These are phyloP conservation scores for Marasmius oreades DNA, from an alignment of 1,284 basidiomycete species.

Conservation along the genomic window DNA sequence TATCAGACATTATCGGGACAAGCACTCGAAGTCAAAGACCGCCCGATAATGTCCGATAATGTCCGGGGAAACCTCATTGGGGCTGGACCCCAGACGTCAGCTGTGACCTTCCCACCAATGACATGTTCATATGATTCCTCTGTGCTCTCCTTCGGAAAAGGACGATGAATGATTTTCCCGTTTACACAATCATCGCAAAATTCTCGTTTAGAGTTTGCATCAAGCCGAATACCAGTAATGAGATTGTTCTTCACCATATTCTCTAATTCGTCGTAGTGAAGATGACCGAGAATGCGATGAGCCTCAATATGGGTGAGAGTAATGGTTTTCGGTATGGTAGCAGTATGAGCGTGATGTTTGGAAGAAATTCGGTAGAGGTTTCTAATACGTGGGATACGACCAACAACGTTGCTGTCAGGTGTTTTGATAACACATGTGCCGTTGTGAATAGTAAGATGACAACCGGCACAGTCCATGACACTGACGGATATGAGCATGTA, in stretches of 20 bases:
- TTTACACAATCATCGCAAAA: slow-evolving; percentile 32
- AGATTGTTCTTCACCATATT: slow-evolving; percentile 24
- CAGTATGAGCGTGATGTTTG: not conserved
- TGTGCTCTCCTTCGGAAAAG: slow-evolving; percentile 26
- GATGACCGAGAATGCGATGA: slow-evolving; percentile 32
- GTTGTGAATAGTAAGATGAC: slow-evolving; percentile 18
- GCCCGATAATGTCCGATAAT: too few relatives aligned
- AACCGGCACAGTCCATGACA: slow-evolving; percentile 23
- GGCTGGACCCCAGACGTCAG: slow-evolving; percentile 30
- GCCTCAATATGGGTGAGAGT: slow-evolving; percentile 23
- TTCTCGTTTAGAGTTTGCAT: slow-evolving; percentile 17
- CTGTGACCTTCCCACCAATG: slow-evolving; percentile 24
- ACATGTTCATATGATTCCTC: slow-evolving; percentile 10
- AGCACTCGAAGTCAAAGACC: too few relatives aligned
- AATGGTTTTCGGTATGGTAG: not conserved
- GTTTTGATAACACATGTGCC: slow-evolving; percentile 20
- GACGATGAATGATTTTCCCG: slow-evolving; percentile 27
- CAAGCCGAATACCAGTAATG: slow-evolving; percentile 27
- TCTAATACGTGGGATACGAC: slow-evolving; percentile 19
- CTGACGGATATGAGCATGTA: slow-evolving; percentile 31
- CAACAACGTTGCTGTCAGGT: slow-evolving; percentile 18
- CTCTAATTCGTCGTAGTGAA: slow-evolving; percentile 21
- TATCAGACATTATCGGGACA: too few relatives aligned
- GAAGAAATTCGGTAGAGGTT: slow-evolving; percentile 29
- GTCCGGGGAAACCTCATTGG: slow-evolving; percentile 16